Percentiles rank a stretch among this genome's conserved stretches.
These are phyloP conservation scores for Lycium barbarum DNA, from an alignment of 257 asterid species.

Conservation along the genomic window DNA sequence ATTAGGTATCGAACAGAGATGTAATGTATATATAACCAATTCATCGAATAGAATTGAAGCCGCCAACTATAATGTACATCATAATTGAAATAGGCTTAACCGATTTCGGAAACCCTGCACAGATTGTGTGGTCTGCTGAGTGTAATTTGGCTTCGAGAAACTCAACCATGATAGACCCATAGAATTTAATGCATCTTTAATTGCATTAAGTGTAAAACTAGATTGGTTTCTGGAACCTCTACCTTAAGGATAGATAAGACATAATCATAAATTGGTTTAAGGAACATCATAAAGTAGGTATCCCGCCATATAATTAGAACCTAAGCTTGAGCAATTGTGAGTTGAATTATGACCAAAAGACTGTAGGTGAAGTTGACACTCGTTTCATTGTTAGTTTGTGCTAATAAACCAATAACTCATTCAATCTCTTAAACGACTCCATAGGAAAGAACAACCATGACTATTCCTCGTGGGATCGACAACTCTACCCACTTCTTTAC, in stretches of 20 bases:
- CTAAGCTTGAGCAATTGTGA: background rate
- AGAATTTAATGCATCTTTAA: background rate
- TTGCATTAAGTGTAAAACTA: conserved; percentile 6
- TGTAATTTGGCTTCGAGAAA: background rate
- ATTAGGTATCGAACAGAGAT: background rate
- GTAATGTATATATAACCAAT: background rate
- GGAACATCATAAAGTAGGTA: background rate
- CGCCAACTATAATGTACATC: background rate
- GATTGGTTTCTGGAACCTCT: background rate
- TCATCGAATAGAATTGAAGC: background rate
- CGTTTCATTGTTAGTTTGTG: background rate
- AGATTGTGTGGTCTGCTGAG: background rate
- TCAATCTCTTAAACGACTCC: background rate
- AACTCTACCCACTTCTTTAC: background rate
- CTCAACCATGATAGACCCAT: background rate
- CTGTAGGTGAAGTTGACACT: background rate
- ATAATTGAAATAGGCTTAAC: background rate
- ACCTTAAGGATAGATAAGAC: conserved; percentile 16
- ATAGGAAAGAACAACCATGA: background rate
- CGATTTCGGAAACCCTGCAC: background rate
- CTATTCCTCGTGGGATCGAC: background rate
- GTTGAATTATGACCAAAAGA: background rate
- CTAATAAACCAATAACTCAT: background rate
- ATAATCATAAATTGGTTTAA: background rate
- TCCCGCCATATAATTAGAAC: background rate